Conservation (phyloP, 2,329 filamentous ascomycete species). For the Alternaria infectoria region DNA sequence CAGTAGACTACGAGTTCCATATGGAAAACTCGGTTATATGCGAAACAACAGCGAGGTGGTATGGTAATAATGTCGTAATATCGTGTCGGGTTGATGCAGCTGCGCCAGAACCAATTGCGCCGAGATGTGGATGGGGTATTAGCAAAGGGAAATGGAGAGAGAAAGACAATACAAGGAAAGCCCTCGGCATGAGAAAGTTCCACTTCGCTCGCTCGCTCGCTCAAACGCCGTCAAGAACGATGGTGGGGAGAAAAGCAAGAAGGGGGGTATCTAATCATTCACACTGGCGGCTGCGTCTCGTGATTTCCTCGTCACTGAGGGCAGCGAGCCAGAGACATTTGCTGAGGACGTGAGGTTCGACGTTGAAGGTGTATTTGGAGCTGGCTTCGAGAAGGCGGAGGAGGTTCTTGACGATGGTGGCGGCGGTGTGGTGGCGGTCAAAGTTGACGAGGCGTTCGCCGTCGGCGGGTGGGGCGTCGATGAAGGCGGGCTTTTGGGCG, state of each 20-base stretch:
- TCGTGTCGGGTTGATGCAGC: constrained; percentile 33
- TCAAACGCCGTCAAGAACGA: constrained; percentile 12
- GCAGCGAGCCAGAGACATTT: constrained; percentile 86
- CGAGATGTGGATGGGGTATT: constrained; percentile 30
- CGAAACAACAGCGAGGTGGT: constrained; percentile 16
- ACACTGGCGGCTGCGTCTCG: constrained; percentile 37
- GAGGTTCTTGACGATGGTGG: constrained; percentile 79
- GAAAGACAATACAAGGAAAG: not conserved
- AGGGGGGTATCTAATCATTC: constrained; percentile 29
- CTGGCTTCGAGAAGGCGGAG: constrained; percentile 80
- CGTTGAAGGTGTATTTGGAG: constrained; percentile 73
- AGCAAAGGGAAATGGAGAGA: constrained; percentile 11
- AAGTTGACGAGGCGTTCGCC: constrained; percentile 79
- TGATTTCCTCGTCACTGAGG: constrained; percentile 75
- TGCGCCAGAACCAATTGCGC: constrained; percentile 8
- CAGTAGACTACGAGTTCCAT: not conserved
- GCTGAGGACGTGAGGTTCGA: constrained; percentile 78
- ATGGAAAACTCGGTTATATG: constrained; percentile 14
- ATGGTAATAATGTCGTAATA: constrained; percentile 27
- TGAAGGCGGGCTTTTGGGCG: constrained; percentile 76
- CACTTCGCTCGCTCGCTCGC: constrained; percentile 7
- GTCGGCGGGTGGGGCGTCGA: constrained; percentile 66
- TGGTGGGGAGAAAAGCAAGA: not conserved
- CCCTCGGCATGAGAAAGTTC: not conserved
- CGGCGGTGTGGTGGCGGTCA: constrained; percentile 78